Base-by-base conservation (phyloP, 352 stramenopile genomes). In the Phytophthora meadii region DNA sequence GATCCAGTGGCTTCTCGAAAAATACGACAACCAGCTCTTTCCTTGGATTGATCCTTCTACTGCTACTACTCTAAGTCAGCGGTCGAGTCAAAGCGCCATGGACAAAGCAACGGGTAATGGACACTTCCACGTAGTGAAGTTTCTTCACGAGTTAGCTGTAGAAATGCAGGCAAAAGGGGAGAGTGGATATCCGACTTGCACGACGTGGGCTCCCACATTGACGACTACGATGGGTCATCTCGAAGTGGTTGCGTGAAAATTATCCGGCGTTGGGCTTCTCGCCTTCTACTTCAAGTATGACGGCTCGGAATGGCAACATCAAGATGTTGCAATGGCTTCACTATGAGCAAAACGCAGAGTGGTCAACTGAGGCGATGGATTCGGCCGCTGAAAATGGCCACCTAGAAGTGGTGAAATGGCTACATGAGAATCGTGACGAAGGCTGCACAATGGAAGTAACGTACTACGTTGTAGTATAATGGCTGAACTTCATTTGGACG, bases 351-450 rank as follows among this genome's bases (percentile, higher is more conserved):
- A 37, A 56, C 9, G n/a, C 49, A 2, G 45, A 34, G 34, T 64
- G 55, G 55, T 44, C 40, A 15, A 59, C 24, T 30, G 19, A 36
- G 17, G 32, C 17, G 12, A 67, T 61, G 59, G 59, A 61, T 42
- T 32, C 15, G 2, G 55, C 56, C 1, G 42, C 64, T 39, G 36
- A 62, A 45, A 72, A 67, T 49, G 63, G 63, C 1, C 48, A 65
- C 54, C 27, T 66, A 4, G 17, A 9, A 9, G 54, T 66, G 5
- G 49, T 71, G 10, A 58, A 61, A n/a, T 71, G 63, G 63, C 55
- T 71, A 36, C 17, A 48, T 5, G 34, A 34, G 17, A 49, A 48
- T 40, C 51, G 51, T 1, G n/a, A 2, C 27, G 51, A 58, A 37
- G 37, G 51, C 5, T 58, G 51, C 22, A 58, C 51, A 30, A 22